Base-by-base conservation (phyloP, 495 filamentous ascomycete genomes). In the Rhypophila decipiens region DNA sequence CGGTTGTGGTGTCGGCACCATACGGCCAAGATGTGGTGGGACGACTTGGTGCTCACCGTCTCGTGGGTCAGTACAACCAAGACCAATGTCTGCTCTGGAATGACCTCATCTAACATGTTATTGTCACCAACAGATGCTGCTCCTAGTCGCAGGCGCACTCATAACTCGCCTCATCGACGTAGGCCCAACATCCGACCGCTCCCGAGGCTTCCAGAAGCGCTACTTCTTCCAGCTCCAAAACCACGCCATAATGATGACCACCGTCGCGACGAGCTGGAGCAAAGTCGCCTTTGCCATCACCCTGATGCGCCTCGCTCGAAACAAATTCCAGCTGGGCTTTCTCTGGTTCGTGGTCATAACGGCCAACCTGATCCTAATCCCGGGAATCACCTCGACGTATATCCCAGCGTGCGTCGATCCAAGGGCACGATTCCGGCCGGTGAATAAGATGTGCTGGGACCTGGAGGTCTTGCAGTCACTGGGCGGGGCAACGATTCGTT, bases 281-380 rank as follows among this genome's bases (percentile, higher is more conserved):
- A 56, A 56, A 27, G 46, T 56, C 38, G 50, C 49, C 38, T 56
- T 56, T 23, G 53, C 53, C 21, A 42, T 56, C 19, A 56, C 53
- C 19, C 23, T 56, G 21, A 43, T 15, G 17, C 51, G 50, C 27
- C 48, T 56, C 31, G 37, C 44, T 9, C 49, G 39, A 3, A 33
- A 56, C 24, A 34, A 22, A 9, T 1, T 13, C 37, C 41, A 52
- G 4, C 18, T 17, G 4, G 49, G 45, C 42, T 49, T 56, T 38
- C 44, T 56, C 20, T 49, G 42, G 36, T 49, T 50, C 18, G 15
- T 56, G 36, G 50, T 53, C 10, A 33, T 51, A 22, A 36, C 50
- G n/a, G 53, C 42, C 1, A 56, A 56, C 39, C 21, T 56, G 22
- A 50, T 56, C 39, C 42, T 56, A 18, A 37, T 56, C 45, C 45